Evolutionary conservation across 31 red algal species (phyloP), one percentile per base, ranked within the genome.

Genomic region (Asparagopsis taxiformis): DNA sequence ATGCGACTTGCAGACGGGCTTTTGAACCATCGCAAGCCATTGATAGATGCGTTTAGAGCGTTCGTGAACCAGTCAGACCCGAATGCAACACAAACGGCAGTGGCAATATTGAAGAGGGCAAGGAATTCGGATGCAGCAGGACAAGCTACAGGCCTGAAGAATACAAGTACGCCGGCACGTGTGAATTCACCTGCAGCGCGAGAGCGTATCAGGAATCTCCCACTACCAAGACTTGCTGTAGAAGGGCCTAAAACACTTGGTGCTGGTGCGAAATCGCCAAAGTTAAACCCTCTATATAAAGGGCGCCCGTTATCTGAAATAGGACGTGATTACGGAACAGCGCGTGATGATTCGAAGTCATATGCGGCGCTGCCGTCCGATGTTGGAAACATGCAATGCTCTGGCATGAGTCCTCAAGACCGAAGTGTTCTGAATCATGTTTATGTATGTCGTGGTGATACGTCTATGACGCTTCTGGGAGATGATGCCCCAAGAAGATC

Each of bases 1-100:
- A 65, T 97, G 68, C 78, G 84, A n/a, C 80, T 97, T 7, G 79
- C 79, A 15, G 89, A 97, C 51, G 89, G 87, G 13, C 65, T 97
- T 23, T 79, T 97, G 46, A 61, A 74, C 59, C 33, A 79, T 56
- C 58, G 77, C 34, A 82, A 84, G 31, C 64, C 69, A 20, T 62
- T 89, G 17, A 79, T 59, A 4, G 84, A 89, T 19, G 91, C 84
- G 6, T 89, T 89, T 34, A 60, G 59, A 29, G 70, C 84, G 48
- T 85, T 89, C 16, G 32, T 95, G 24, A 53, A 84, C n/a, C 58
- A 72, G 16, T 29, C 72, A 30, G 85, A 80, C 35, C 79, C 79
- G 1, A 41, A 62, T 8, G 46, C 83, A 15, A 76, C 73, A 28
- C 44, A 56, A 49, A 51, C 83, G 13, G 83, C 83, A 9, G 65